Evolutionary conservation across 129 eudicot genomes (phyloP).

Genomic region (Centrapalus pauciflorus): DNA sequence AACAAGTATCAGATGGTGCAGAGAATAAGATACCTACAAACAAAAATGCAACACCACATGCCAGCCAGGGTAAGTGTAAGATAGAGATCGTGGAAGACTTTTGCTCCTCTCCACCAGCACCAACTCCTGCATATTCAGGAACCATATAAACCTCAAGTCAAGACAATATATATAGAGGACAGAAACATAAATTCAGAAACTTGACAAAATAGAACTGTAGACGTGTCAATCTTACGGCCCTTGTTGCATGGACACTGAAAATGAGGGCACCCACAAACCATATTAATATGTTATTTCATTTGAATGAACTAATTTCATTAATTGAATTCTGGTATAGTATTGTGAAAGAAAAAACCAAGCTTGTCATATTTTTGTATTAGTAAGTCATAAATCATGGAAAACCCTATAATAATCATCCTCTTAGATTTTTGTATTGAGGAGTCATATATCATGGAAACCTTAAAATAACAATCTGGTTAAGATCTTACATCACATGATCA

Average conservation of each 20-base stretch:
- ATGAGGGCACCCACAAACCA: neutral
- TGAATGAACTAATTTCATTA: neutral
- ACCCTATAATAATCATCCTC: no score
- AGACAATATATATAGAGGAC: neutral
- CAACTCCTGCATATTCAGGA: slow-evolving; percentile 63
- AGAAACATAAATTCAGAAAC: neutral
- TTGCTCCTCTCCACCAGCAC: slow-evolving; percentile 99
- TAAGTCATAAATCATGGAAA: neutral
- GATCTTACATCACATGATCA: neutral
- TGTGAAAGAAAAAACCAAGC: slow-evolving; percentile 1
- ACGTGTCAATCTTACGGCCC: neutral
- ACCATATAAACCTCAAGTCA: neutral
- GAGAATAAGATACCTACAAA: slow-evolving; percentile 97
- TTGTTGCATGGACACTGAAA: neutral
- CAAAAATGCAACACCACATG: slow-evolving; percentile 79
- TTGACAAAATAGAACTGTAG: neutral
- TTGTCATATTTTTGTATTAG: slow-evolving; percentile 4
- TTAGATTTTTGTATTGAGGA: slow-evolving; percentile 3
- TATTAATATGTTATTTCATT: neutral
- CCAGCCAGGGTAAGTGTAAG: slow-evolving; percentile 77
- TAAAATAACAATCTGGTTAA: no score
- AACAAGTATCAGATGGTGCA: slow-evolving; percentile 35
- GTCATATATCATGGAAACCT: neutral
- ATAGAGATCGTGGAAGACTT: slow-evolving; percentile 65
- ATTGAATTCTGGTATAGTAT: neutral